Evolutionary conservation across 2,329 filamentous ascomycete genomes (phyloP).

Genomic region (Diaporthe citrichinensis): DNA sequence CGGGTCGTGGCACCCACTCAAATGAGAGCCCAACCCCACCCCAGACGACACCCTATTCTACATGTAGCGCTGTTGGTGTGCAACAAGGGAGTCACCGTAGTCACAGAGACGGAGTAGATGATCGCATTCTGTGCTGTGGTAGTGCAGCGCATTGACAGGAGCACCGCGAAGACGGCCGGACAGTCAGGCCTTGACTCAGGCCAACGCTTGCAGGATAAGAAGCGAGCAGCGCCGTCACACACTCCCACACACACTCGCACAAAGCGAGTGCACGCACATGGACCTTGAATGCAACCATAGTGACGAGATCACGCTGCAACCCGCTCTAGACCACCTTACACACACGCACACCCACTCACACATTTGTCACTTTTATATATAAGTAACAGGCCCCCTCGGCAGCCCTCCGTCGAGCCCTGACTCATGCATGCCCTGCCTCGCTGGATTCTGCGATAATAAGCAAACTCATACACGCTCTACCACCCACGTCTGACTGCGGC

Average conservation of each 20-base stretch:
- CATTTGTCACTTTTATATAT: conserved; percentile 31
- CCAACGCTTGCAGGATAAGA: conserved; percentile 29
- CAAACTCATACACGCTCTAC: conserved; percentile 31
- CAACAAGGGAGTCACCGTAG: conserved; percentile 23
- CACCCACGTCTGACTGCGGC: conserved; percentile 36
- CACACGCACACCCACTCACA: background rate
- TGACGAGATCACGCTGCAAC: conserved; percentile 34
- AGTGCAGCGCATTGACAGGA: conserved; percentile 25
- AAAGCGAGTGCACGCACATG: conserved; percentile 29
- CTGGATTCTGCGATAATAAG: conserved; percentile 24
- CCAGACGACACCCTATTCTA: conserved; percentile 28
- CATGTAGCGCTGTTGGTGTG: conserved; percentile 17
- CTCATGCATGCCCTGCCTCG: conserved; percentile 38
- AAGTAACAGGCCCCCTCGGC: background rate
- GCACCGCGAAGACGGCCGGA: conserved; percentile 16
- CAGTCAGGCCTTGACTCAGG: conserved; percentile 14
- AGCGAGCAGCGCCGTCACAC: conserved; percentile 29
- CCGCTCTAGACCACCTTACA: conserved; percentile 22
- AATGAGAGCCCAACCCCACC: conserved; percentile 18
- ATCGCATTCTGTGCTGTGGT: background rate
- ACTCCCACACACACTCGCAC: conserved; percentile 21
- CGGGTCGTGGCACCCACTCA: conserved; percentile 23
- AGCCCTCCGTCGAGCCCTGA: conserved; percentile 28
- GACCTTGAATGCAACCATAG: conserved; percentile 8
- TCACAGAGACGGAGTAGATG: conserved; percentile 29